Evolutionary conservation across 2,329 filamentous ascomycete genomes (phyloP), one percentile per base, ranked within the genome.

Genomic region (Rutstroemia sp.): DNA sequence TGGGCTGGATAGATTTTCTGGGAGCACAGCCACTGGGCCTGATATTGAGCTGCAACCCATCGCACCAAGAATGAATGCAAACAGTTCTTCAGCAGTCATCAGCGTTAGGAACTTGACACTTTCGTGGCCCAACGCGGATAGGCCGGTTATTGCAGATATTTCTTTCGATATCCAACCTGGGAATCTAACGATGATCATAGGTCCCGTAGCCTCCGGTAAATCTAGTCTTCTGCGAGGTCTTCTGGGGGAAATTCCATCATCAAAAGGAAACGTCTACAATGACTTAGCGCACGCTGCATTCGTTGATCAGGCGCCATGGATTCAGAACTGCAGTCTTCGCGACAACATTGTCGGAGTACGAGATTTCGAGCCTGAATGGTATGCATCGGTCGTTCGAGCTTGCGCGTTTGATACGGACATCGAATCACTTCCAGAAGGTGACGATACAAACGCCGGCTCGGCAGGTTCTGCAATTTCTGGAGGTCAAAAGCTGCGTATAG

Each of bases 401-500:
- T 87, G 84, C 65, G 83, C 83, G 0, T 71, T 88, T 5, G 72
- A 77, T 16, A 75, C 79, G 0, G 84, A 87, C 71, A 71, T 87
- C 10, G 79, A 56, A 82, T 25, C 83, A 83, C 73, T 74, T 84
- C 25, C 83, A 80, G 1, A 75, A 76, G 56, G 81, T 79, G 39
- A 84, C 86, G 63, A 69, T 74, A 60, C 48, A 5, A 21, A 10
- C 10, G 12, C 9, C 30, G 17, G 12, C 21, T 21, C 12, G 8
- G n/a, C 12, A 46, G 12, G 17, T 12, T 23, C 23, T 8, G 17
- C 19, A 48, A 14, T 19, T 27, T 48, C 10, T 12, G 10, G 21
- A 34, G 56, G 44, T 62, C 51, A 70, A 69, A 16, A 67, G 65
- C 38, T 94, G 67, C 79, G 89, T 1, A 78, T 94, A 12, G 86